Base-by-base conservation (phyloP, 805 yeast species). In the Lipomyces sp. region DNA sequence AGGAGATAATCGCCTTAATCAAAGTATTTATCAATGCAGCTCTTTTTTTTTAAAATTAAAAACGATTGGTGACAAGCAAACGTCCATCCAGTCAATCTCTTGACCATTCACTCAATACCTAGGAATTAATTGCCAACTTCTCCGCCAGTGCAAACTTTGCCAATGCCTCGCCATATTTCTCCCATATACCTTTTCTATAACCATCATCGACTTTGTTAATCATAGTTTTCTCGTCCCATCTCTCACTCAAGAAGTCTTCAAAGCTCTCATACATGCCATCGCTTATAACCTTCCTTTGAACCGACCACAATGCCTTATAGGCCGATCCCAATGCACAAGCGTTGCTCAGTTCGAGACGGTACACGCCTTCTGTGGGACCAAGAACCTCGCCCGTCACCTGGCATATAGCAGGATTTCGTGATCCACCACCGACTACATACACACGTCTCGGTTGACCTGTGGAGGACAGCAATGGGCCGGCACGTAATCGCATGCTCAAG, bases 301-400 rank as follows among this genome's bases (percentile, higher is more conserved):
- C 50, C 15, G 69, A 64, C 75, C 75, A 92, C 58, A 87, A 80
- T 0, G 97, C 94, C 75, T 90, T 89, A 78, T 84, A 90, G 53
- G 96, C 94, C 3, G 97, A 97, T 33, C 97, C 97, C 45, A 90
- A 77, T 0, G 97, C 97, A 82, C 97, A 92, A 0, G 97, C 95
- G 77, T 92, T 92, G 6, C 94, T 86, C 57, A 90, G 85, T 73
- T 90, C 92, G 50, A 89, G 87, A 66, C 86, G 85, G 75, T 78
- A 90, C 68, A 89, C 86, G 0, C 93, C 95, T 1, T 81, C 77
- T 32, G 79, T 74, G 0, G 90, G 86, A 4, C 92, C 93, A 45
- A 92, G 77, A 6, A 92, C 86, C 11, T 87, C 80, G 10, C 92
- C 86, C 80, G 90, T 88, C 70, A 85, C 88, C 29, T 78, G 76